phyloP scores from a whole-genome alignment of 805 yeast genomes.

The Myxozyma nipponensis region DNA sequence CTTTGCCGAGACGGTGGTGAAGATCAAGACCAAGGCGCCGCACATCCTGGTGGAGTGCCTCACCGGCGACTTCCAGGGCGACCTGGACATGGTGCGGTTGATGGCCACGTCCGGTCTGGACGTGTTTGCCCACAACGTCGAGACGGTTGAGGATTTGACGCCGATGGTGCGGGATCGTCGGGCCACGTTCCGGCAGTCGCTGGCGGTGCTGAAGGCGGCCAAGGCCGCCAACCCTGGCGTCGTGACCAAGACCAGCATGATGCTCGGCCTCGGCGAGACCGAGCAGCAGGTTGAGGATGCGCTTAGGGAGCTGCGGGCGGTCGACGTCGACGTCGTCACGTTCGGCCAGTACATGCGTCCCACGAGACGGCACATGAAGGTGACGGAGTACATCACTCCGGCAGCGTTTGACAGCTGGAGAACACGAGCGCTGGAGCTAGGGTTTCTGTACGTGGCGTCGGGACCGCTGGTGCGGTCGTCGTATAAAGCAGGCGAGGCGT shows the following conservation, averaged over 20 bases:
- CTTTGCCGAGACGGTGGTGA: conserved; percentile 78
- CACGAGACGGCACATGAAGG: conserved; percentile 97
- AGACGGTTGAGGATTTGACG: conserved; percentile 92
- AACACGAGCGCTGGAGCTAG: conserved; percentile 75
- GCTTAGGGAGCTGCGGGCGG: conserved; percentile 66
- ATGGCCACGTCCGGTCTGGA: conserved; percentile 86
- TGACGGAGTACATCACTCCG: conserved; percentile 89
- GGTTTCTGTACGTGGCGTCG: conserved; percentile 92
- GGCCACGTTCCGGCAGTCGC: conserved; percentile 88
- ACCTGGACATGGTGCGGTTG: conserved; percentile 69
- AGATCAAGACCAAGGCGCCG: conserved; percentile 83
- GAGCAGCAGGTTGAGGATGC: conserved; percentile 84
- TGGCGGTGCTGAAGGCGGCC: conserved; percentile 74
- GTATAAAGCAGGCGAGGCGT: conserved; percentile 97
- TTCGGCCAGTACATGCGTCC: conserved; percentile 95
- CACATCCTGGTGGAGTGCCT: conserved; percentile 89
- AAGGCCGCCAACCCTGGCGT: conserved; percentile 69
- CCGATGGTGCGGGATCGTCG: conserved; percentile 95
- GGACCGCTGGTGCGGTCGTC: conserved; percentile 97
- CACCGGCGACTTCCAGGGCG: conserved; percentile 94
- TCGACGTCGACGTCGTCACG: conserved; percentile 88
- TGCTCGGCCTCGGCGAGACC: conserved; percentile 96
- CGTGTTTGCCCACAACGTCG: conserved; percentile 95
- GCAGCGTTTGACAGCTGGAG: conserved; percentile 95
- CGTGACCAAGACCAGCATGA: conserved; percentile 87